A percentile compares a stretch with the other conserved stretches of the same genome.
Conservation (phyloP, 805 yeast genomes). For the Saccharomycopsis sp. region DNA sequence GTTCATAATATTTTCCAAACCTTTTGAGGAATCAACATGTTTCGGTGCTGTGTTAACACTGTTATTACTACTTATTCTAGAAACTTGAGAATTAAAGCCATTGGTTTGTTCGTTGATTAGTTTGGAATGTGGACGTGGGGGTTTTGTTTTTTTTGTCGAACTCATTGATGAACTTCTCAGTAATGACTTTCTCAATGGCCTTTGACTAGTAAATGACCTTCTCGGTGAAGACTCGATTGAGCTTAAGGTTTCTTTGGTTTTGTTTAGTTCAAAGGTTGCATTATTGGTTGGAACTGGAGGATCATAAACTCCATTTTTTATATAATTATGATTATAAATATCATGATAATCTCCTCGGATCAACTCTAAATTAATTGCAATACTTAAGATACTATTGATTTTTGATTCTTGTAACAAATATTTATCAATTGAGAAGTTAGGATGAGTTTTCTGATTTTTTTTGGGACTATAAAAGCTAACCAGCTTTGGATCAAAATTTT, state of each 20-base stretch:
- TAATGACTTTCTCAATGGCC: not conserved
- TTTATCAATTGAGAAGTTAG: conserved; percentile 42
- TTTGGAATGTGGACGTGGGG: not conserved
- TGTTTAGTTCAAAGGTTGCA: too few species aligned
- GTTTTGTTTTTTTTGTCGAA: not conserved
- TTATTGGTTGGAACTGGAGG: not conserved
- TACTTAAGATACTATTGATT: conserved; percentile 66
- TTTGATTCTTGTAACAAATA: conserved; percentile 70
- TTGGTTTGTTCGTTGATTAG: not conserved
- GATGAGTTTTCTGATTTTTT: conserved; percentile 24
- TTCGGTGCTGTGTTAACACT: not conserved
- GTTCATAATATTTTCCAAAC: conserved; percentile 1
- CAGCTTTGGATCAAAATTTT: conserved; percentile 20
- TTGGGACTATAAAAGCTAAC: conserved; percentile 19
- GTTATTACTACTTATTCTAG: not conserved
- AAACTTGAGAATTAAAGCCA: not conserved
- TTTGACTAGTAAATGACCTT: not conserved
- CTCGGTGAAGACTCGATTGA: not conserved
- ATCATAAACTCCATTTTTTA: conserved; percentile 3
- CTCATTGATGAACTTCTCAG: not conserved
- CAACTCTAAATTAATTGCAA: conserved; percentile 43
- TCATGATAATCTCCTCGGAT: conserved; percentile 30
- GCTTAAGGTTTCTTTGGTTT: too few species aligned
- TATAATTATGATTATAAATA: conserved; percentile 1
- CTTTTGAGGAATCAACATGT: not conserved